Conservation (phyloP, 78 protist species). For the Protostelium mycophagum region DNA sequence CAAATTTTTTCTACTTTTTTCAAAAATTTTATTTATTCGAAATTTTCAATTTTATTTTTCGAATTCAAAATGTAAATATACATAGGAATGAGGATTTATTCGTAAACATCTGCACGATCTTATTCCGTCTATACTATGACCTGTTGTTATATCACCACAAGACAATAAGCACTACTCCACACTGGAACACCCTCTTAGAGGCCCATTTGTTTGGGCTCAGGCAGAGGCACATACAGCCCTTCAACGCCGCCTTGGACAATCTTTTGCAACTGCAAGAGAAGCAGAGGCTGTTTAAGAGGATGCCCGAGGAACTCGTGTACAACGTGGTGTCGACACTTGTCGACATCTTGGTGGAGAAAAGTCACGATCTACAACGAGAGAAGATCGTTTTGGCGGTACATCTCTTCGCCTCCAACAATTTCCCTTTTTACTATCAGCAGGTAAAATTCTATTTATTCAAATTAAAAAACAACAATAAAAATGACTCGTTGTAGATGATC, state of each 20-base stretch:
- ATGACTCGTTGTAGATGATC: neutral
- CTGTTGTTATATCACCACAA: neutral
- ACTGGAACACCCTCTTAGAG: neutral
- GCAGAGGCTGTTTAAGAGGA: neutral
- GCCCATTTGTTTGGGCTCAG: neutral
- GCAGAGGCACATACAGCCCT: neutral
- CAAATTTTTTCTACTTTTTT: too few species aligned
- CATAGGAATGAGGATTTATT: neutral
- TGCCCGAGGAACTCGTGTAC: neutral
- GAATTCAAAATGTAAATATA: too few species aligned
- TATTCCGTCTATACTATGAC: neutral
- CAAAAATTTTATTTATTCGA: too few species aligned
- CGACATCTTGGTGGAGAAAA: neutral
- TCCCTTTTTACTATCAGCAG: neutral
- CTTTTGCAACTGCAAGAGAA: neutral
- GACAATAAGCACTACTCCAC: neutral
- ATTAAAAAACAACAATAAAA: neutral
- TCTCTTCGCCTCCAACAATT: neutral
- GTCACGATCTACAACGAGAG: neutral
- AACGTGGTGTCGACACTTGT: neutral
- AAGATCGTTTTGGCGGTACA: neutral
- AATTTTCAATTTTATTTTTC: too few species aligned
- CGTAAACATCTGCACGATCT: neutral
- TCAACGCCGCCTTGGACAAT: neutral
- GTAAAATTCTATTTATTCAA: neutral